A percentile compares a stretch with the other conserved stretches of the same genome.
Conservation (phyloP, 352 stramenopile species). For the Phytophthora europaea region DNA sequence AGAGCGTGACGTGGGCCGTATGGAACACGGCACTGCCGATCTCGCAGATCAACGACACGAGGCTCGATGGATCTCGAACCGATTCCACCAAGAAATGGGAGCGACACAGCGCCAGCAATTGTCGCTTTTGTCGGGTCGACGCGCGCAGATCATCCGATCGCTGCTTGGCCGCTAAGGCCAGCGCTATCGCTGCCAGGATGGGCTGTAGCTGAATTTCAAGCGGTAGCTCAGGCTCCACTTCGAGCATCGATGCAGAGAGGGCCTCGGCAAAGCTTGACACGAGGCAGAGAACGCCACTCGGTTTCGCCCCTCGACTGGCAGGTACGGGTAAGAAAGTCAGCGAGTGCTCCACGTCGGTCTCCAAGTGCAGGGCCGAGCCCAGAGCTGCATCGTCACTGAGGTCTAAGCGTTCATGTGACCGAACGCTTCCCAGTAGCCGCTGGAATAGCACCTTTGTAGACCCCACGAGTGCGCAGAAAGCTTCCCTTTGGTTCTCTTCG, state of each 20-base stretch:
- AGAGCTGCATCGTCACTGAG: constrained; percentile 50
- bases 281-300: constrained; percentile 60
- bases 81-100: constrained; percentile 74
- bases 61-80: constrained; percentile 73
- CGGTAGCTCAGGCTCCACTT: constrained; percentile 17
- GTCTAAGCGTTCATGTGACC: constrained; percentile 46
- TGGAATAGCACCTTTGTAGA: constrained; percentile 41
- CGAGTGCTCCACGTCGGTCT: constrained; percentile 25
- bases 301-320: constrained; percentile 41
- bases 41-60: constrained; percentile 80
- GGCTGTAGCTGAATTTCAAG: constrained; percentile 51
- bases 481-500: constrained; percentile 6
- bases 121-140: constrained; percentile 74
- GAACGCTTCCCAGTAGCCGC: constrained; percentile 49
- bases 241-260: constrained; percentile 31
- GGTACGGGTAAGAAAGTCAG: constrained; percentile 67
- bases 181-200: constrained; percentile 55
- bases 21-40: constrained; percentile 78
- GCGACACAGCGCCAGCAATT: constrained; percentile 72
- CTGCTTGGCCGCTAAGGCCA: constrained; percentile 61
- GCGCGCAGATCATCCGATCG: constrained; percentile 67
- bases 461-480: constrained; percentile 24
- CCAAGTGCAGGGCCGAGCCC: constrained; percentile 27
- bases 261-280: constrained; percentile 21
- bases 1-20: constrained; percentile 74